phyloP scores from a whole-genome alignment of 306 rosid genomes.

The Hylodesmum podocarpum region DNA sequence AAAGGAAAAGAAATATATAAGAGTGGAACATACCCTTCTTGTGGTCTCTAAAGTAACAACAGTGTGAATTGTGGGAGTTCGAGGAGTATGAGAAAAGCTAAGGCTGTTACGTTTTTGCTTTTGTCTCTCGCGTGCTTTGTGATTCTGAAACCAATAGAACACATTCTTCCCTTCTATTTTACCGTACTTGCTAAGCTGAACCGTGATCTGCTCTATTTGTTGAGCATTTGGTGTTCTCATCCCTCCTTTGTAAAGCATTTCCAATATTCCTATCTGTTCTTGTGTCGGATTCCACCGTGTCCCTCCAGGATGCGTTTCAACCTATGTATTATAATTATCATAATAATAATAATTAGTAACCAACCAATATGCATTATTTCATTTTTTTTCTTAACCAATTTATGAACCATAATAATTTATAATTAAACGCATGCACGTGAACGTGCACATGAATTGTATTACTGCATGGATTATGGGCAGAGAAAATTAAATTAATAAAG shows the following conservation, averaged over 20 bases:
- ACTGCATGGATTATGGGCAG: conserved; percentile 13
- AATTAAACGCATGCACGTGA: not conserved
- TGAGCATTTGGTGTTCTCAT: conserved; percentile 94
- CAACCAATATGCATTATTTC: no score
- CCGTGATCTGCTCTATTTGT: conserved; percentile 79
- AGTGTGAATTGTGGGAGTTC: conserved; percentile 43
- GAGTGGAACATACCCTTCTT: conserved; percentile 30
- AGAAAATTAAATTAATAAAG: not conserved
- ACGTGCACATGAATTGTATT: not conserved
- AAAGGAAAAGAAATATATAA: no score
- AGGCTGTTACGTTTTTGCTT: conserved; percentile 73
- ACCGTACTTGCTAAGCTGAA: conserved; percentile 77
- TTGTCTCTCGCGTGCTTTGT: conserved; percentile 92
- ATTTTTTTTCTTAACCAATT: no score
- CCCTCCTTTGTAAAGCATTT: conserved; percentile 77
- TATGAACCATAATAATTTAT: not conserved
- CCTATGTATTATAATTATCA: conserved; percentile 26
- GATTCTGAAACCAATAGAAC: conserved; percentile 95
- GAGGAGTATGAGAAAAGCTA: conserved; percentile 55
- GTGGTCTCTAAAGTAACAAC: conserved; percentile 32
- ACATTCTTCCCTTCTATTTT: conserved; percentile 96
- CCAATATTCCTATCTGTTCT: conserved; percentile 90
- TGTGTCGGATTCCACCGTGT: conserved; percentile 96
- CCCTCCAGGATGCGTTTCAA: conserved; percentile 83
- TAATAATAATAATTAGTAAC: no score